Evolutionary conservation across 805 yeast species (phyloP), one percentile per base, ranked within the genome.

Genomic region (Barnettozyma pratensis): DNA sequence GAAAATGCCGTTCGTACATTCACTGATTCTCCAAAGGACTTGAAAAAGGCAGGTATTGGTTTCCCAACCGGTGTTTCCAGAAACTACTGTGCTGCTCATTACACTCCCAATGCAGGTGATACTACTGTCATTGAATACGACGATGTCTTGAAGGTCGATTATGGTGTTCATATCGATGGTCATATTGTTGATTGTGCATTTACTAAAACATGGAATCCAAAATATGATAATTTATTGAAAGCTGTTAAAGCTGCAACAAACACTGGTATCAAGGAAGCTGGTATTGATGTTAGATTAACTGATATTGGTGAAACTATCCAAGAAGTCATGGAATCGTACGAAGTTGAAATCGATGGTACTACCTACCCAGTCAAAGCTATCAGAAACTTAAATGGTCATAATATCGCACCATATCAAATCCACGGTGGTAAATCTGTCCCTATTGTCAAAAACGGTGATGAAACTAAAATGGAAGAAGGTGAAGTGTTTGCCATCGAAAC

Each of bases 401-500:
- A 83, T 63, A 94, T 94, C 60, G 83, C 79, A 28, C 91, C 84
- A 48, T 91, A 75, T 68, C 75, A 73, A 46, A 94, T 94, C 61
- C 99, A 94, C 67, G 94, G 91, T 39, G 97, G 97, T 54, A 94
- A 94, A 67, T 83, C 95, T 28, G 98, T 94, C 42, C 99, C 99
- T 14, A 94, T 94, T 60, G 96, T 94, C 35, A 85, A 91, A 60
- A 87, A 87, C 60, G 92, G 90, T 7, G 99, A 94, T 65, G 79
- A 79, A 67, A 94, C 98, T 9, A 92, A 92, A 76, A 92, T 94
- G 97, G 99, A 94, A 67, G 99, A 94, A 72, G 97, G 97, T 54
- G 99, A 94, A 68, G 84, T 89, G 2, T 92, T 88, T 74, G 99
- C 99, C 52, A 92, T 94, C 62, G 99, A 94, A 71, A 94, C 99